Evolutionary conservation across 1,284 basidiomycete species (phyloP), one percentile per base, ranked within the genome.

Genomic region (Cryptococcus depauperatus): DNA sequence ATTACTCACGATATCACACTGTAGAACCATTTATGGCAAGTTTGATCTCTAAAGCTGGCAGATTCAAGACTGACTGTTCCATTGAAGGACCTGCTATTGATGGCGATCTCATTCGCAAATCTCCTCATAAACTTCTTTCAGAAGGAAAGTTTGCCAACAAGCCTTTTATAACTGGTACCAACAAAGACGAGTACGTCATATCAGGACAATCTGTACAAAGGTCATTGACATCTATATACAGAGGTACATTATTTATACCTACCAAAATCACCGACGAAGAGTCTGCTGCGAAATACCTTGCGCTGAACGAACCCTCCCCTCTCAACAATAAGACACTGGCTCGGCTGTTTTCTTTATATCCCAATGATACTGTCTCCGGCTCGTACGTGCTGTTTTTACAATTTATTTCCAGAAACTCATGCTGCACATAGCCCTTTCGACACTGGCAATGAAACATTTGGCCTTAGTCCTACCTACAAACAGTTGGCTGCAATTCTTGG

Each of bases 121-220:
- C 57, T 3, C 60, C 71, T n/a, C 50, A 59, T 41, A 43, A 46
- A 21, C 52, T 71, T 25, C 37, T 72, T 13, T 48, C 48, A 7
- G 34, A 56, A 35, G 66, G 65, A 18, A 39, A 53, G 28, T 64
- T 69, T 43, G 56, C 59, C 0, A 57, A 59, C 25, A 59, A 66
- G 10, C 70, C 72, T 0, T 70, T 68, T 47, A 66, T 73, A 42
- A 58, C 60, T 11, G 68, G 72, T 14, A 65, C 64, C 50, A 51
- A 48, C 48, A 53, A 58, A 23, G 68, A 70, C 45, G 68, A 70
- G 61, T 64, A 47, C 45, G 62, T 26, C 19, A 5, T 7, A 5
- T n/a, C 11, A 13, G 7, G 7, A 21, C 14, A 13, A 8, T 39
- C 4, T 5, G 11, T 8, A n/a, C 7, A 1, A 33, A n/a, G 7